A percentile compares a stretch with the other conserved stretches of the same genome.
Conservation (phyloP, 768 basidiomycete species). For the Cyathus striatus region DNA sequence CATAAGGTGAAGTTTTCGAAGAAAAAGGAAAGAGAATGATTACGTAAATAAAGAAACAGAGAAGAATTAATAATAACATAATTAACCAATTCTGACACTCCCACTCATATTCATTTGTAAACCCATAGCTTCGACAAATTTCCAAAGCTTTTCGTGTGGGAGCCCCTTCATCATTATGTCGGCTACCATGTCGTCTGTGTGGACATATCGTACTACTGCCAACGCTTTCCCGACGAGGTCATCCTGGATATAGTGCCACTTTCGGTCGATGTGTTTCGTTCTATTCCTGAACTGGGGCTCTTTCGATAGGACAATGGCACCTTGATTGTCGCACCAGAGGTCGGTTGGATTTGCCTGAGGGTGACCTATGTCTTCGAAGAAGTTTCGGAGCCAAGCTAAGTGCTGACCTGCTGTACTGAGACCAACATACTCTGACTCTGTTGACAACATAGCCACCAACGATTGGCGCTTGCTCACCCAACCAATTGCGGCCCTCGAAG, state of each 20-base stretch:
- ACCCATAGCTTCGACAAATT: no score
- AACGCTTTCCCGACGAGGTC: neutral
- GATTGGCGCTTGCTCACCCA: neutral
- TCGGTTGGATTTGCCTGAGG: neutral
- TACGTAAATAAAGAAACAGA: no score
- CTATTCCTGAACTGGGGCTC: neutral
- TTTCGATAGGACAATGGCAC: neutral
- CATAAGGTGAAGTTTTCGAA: no score
- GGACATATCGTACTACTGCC: no score
- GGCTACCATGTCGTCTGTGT: neutral
- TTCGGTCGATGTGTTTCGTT: neutral
- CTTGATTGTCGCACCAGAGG: neutral
- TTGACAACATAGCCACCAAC: neutral
- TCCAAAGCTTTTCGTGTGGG: neutral
- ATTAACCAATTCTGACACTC: no score
- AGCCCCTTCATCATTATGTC: neutral
- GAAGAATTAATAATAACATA: no score
- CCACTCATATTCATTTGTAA: no score
- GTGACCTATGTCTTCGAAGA: neutral
- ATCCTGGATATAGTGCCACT: neutral
- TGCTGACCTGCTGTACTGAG: neutral
- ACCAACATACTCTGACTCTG: conserved; percentile 3
- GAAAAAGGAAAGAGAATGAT: no score
- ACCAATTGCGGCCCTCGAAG: neutral
- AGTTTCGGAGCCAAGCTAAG: neutral